Conservation (phyloP, 805 yeast species). For the Wickerhamiella azyma region DNA sequence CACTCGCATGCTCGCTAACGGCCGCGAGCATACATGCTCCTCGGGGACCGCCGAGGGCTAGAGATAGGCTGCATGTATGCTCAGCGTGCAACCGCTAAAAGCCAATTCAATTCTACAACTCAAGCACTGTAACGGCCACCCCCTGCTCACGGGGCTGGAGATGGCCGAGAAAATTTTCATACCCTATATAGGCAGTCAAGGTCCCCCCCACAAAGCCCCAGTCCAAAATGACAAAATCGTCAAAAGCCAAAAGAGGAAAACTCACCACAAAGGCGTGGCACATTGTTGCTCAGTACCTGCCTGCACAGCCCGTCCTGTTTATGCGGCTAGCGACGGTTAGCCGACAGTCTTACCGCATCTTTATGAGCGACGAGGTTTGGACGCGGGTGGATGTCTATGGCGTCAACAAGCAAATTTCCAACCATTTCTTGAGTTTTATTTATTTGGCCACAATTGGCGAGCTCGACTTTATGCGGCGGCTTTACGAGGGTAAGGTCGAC, state of each 20-base stretch:
- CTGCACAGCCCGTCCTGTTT: background rate
- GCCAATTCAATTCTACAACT: background rate
- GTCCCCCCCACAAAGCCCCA: background rate
- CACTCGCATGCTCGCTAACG: too few relatives aligned
- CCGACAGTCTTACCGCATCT: background rate
- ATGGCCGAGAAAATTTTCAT: background rate
- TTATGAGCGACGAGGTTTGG: background rate
- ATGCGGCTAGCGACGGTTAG: background rate
- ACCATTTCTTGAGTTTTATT: background rate
- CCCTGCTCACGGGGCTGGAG: background rate
- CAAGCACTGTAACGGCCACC: background rate
- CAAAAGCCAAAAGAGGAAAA: background rate
- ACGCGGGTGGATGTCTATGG: background rate
- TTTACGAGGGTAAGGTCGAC: background rate
- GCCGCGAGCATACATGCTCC: too few relatives aligned
- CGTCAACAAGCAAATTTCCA: background rate
- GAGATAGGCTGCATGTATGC: too few relatives aligned
- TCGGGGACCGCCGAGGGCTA: too few relatives aligned
- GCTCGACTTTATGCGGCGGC: background rate
- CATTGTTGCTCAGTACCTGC: background rate
- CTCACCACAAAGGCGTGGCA: background rate
- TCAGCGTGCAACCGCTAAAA: background rate
- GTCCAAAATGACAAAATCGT: background rate
- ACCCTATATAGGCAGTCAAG: background rate
- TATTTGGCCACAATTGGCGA: background rate